Conservation (phyloP, 768 basidiomycete species). For the Paxillus ammoniavirescens region DNA sequence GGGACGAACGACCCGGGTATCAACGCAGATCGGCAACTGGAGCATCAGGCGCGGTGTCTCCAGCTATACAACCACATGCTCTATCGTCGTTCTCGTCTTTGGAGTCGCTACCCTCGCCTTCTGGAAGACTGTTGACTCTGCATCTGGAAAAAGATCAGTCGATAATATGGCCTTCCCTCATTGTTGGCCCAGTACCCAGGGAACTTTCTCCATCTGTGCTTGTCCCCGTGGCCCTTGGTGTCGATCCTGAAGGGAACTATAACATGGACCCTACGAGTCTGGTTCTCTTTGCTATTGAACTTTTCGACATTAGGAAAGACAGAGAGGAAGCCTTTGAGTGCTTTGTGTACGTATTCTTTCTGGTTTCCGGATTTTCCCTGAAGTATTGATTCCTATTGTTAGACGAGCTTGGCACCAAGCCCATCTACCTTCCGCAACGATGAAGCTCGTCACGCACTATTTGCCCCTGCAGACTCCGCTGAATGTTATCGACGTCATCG, state of each 20-base stretch:
- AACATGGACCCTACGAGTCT: conserved; percentile 89
- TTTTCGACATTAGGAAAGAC: conserved; percentile 72
- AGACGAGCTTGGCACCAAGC: conserved; percentile 85
- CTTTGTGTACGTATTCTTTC: conserved; percentile 55
- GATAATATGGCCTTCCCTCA: conserved; percentile 79
- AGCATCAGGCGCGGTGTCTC: conserved; percentile 55
- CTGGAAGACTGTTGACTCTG: conserved; percentile 71
- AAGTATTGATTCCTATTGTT: conserved; percentile 2
- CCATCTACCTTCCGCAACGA: conserved; percentile 70
- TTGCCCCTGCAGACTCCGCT: conserved; percentile 53
- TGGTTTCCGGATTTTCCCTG: conserved; percentile 1
- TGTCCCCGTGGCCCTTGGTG: conserved; percentile 52
- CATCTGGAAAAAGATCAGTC: conserved; percentile 80
- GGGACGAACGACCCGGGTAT: conserved; percentile 44
- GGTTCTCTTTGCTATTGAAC: conserved; percentile 65
- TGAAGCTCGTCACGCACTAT: conserved; percentile 75
- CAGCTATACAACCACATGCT: conserved; percentile 51
- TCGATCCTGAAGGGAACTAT: conserved; percentile 55
- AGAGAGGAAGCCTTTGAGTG: conserved; percentile 80
- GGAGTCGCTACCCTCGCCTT: conserved; percentile 61
- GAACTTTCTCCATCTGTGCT: conserved; percentile 51
- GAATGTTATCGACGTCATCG: conserved; percentile 32
- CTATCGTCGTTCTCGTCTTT: conserved; percentile 78
- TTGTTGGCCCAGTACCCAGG: conserved; percentile 70
- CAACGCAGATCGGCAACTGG: conserved; percentile 22